phyloP scores from a whole-genome alignment of 768 basidiomycete genomes.

The Phaffia tasmanica region DNA sequence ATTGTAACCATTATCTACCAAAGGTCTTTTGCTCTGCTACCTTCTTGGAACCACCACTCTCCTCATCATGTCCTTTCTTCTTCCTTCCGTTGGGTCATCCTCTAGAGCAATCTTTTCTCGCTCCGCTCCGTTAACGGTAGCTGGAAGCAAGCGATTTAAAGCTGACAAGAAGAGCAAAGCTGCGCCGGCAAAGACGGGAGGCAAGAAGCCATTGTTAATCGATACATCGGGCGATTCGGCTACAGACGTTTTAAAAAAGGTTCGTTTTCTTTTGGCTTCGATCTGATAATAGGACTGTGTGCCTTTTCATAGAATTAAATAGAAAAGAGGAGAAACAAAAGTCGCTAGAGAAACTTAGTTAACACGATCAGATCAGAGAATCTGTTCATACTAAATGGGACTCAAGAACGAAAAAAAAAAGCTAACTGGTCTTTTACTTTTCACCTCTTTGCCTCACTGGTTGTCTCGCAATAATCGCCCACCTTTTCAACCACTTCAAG shows the following conservation, averaged over 20 bases:
- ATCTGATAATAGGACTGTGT: not conserved
- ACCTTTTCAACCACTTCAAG: conserved; percentile 4
- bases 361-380: no score
- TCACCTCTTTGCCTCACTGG: not conserved
- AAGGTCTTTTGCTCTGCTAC: no score
- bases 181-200: no score
- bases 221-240: conserved; percentile 7
- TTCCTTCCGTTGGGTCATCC: no score
- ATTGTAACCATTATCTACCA: no score
- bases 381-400: not conserved
- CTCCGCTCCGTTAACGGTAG: no score
- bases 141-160: not conserved
- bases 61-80: no score
- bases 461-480: not conserved
- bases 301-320: no score
- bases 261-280: not conserved
- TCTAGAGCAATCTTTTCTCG: no score
- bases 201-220: not conserved
- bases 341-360: no score
- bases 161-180: not conserved
- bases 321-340: no score
- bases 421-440: not conserved
- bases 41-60: no score
- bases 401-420: not conserved
- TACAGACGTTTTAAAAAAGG: conserved; percentile 17